Evolutionary conservation across 768 basidiomycete genomes (phyloP), one percentile per base, ranked within the genome.

Genomic region (Boletus sp.): DNA sequence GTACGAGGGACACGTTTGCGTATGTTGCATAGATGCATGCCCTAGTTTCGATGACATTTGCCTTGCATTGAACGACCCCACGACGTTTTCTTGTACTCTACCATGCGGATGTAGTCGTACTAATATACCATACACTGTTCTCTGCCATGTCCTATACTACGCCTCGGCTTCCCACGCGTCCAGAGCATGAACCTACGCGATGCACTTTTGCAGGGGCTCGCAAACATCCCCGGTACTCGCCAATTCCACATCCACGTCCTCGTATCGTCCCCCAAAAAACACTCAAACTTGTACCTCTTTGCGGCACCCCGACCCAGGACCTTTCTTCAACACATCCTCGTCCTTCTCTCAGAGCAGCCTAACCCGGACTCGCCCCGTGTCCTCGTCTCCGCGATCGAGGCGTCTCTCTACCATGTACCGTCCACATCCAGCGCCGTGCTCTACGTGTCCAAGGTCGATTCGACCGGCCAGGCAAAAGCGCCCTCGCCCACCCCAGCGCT

Each of bases 361-460:
- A 66, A 68, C 15, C 72, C 74, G 17, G 79, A 78, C 49, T 64
- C 78, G 0, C 77, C 80, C 5, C 79, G 80, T 23, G 76, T 90
- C 1, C 76, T 94, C 49, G 84, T 91, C 32, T 78, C 85, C 4
- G 94, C 82, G n/a, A 78, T 97, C 55, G 91, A 95, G 67, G 88
- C 83, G 0, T 78, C 71, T 37, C 70, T 94, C 27, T 95, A 92
- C 77, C 80, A 81, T 45, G 65, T 95, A 47, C 88, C 91, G 3
- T 59, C 81, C 5, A 87, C 90, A 2, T 76, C 77, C 2, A 81
- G 81, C 51, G 83, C 83, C 4, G 79, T 98, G 33, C 70, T 98
- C 32, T 97, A 98, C 70, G 78, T 99, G 48, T 90, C 91, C 46
- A 99, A 99, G 73, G 85, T 97, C 50, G 97, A 99, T 69, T 85